Evolutionary conservation across 2,329 filamentous ascomycete species (phyloP).

Genomic region (Metarhizium sp.): DNA sequence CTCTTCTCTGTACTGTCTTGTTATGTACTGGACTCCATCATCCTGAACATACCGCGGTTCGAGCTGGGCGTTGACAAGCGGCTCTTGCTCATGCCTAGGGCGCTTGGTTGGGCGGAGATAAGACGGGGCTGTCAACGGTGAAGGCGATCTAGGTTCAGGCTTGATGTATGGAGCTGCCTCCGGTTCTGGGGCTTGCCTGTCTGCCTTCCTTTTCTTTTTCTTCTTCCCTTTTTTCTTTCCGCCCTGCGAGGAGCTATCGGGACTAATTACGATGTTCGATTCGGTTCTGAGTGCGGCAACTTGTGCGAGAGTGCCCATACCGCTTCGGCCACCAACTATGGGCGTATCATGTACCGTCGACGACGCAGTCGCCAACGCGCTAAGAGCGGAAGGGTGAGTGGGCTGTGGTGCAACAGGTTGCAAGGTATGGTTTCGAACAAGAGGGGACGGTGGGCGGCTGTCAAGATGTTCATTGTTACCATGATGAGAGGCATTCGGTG

Average conservation of each 20-base stretch:
- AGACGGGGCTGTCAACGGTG: slow-evolving; percentile 44
- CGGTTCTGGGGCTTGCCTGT: slow-evolving; percentile 36
- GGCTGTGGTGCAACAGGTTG: slow-evolving; percentile 68
- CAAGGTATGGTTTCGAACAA: slow-evolving; percentile 65
- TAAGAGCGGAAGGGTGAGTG: slow-evolving; percentile 54
- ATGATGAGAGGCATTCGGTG: slow-evolving; percentile 8
- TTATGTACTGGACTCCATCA: slow-evolving; percentile 24
- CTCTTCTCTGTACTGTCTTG: slow-evolving; percentile 19
- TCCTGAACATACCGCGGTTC: slow-evolving; percentile 33
- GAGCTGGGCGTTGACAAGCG: slow-evolving; percentile 19
- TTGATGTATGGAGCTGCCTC: slow-evolving; percentile 50
- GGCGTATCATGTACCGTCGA: not conserved
- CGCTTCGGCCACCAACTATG: not conserved
- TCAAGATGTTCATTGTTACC: slow-evolving; percentile 17
- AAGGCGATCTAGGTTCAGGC: slow-evolving; percentile 54
- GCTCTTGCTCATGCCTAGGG: slow-evolving; percentile 37
- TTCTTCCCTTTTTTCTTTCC: slow-evolving; percentile 40
- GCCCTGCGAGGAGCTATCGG: slow-evolving; percentile 51
- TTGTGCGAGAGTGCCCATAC: slow-evolving; percentile 35
- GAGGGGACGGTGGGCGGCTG: slow-evolving; percentile 40
- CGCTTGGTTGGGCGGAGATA: slow-evolving; percentile 48
- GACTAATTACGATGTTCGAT: slow-evolving; percentile 39
- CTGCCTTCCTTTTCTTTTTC: slow-evolving; percentile 42
- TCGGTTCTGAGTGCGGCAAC: slow-evolving; percentile 47
- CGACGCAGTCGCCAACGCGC: slow-evolving; percentile 16